Base-by-base conservation (phyloP, 352 stramenopile genomes). In the Aphanomyces euteiches region DNA sequence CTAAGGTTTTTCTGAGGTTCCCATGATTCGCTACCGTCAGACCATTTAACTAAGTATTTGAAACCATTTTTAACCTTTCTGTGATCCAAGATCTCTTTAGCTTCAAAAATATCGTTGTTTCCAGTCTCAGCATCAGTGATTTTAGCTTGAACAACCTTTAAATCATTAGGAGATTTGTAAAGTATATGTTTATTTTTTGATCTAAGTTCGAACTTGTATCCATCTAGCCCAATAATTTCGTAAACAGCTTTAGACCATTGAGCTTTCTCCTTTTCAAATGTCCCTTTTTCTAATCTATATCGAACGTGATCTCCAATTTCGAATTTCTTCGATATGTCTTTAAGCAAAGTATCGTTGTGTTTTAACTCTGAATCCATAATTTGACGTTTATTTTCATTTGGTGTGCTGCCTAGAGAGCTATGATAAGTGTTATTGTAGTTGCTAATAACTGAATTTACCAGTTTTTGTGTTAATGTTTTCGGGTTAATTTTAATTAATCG, bases 381-480 rank as follows among this genome's bases (percentile, higher is more conserved):
- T 15, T 53, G 43, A 50, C 69, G 59, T 61, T 72, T 74, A 38
- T 56, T 48, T 60, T 56, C 3, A 61, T 73, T 50, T 50, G 72
- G 72, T 34, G 57, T 73, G 7, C 34, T 50, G 17, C 40, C 34
- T n/a, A 65, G 56, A 40, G 37, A 15, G 13, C 45, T 58, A 15
- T 74, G 45, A 54, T 66, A 58, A 21, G 72, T 69, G 21, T 47
- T 37, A 28, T 75, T 75, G 47, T 75, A 75, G 38, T 75, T 75
- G 19, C 8, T 8, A 21, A 75, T 66, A 45, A 72, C 48, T 34
- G 72, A 56, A 45, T 53, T 69, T 15, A 75, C 36, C 48, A 69
- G 56, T 3, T 67, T 61, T 13, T 64, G 60, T 28, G 60, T 72
- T 7, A 74, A 36, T 37, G 19, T 7, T 7, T 28, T 28, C 28